Base-by-base conservation (phyloP, 352 stramenopile genomes). In the Phytopythium sindhum region DNA sequence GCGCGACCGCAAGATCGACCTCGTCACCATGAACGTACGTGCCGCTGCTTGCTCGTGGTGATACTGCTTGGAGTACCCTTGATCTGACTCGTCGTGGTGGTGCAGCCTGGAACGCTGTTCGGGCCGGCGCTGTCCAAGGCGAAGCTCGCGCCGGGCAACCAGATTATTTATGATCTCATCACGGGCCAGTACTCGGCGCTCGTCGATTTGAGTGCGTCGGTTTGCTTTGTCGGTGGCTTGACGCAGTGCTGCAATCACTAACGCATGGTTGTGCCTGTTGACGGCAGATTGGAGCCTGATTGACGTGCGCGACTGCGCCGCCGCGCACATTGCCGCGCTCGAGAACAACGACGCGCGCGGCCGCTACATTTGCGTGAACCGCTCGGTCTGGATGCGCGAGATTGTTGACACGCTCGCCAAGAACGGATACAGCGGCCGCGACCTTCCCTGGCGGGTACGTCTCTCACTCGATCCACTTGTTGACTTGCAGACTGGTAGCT, bases 81-180 rank as follows among this genome's bases (percentile, higher is more conserved):
- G 44, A 31, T 15, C 35, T 35, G 10, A 56, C 41, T 2, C 60
- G 1, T 23, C 19, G 15, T 29, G 50, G 56, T 31, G 53, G 8
- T 66, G 9, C 61, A 90, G 81, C 85, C 88, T 21, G 88, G 88
- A 53, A 96, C 83, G 11, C 61, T 96, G 41, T 91, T 93, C 65
- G 88, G 88, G 11, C 88, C 88, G 31, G 81, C 88, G 64, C 75
- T 96, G 9, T 90, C 76, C 23, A 94, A 93, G 70, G 79, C 70
- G n/a, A 96, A 93, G 63, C 74, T 96, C 5, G 75, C 85, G 4
- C 82, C 85, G 52, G 88, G 88, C 19, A 96, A 93, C 51, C 86
- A 95, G 65, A 78, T 96, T 61, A 91, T 96, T 59, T 96, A 90
- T 63, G 88, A 96, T 61, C 63, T 96, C 47, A 84, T 96, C 64